phyloP scores from a whole-genome alignment of 176 grass and related monocot species.

The Oryza meyeriana region DNA sequence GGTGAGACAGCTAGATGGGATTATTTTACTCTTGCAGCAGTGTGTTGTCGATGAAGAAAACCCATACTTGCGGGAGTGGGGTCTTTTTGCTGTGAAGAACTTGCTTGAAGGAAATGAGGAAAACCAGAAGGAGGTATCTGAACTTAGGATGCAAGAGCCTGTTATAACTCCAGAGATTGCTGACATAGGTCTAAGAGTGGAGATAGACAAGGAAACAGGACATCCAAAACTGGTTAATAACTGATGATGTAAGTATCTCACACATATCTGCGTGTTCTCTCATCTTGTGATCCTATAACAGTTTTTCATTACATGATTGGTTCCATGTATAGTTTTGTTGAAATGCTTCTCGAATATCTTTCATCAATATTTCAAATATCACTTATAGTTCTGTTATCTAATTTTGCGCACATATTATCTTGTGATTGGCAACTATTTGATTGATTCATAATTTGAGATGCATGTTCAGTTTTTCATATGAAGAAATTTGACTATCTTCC shows the following conservation, averaged over 20 bases:
- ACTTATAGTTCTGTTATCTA: neutral
- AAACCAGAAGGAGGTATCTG: slow-evolving; percentile 69
- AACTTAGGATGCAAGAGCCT: slow-evolving; percentile 77
- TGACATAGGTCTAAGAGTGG: slow-evolving; percentile 66
- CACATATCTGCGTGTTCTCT: slow-evolving; percentile 3
- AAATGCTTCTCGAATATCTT: neutral
- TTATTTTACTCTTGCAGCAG: slow-evolving; percentile 78
- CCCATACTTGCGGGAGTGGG: slow-evolving; percentile 90
- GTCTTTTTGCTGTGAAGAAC: slow-evolving; percentile 67
- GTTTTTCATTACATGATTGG: neutral
- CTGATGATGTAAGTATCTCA: slow-evolving; percentile 43
- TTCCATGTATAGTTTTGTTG: neutral
- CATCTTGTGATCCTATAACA: neutral
- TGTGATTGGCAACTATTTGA: neutral
- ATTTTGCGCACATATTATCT: neutral
- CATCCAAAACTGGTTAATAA: slow-evolving; percentile 79
- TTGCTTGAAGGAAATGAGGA: slow-evolving; percentile 84
- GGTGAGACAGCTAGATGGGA: slow-evolving; percentile 55
- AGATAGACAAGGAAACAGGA: slow-evolving; percentile 70
- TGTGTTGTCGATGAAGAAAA: slow-evolving; percentile 91
- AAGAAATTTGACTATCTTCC: neutral
- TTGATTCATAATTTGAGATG: neutral
- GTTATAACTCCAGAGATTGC: slow-evolving; percentile 73
- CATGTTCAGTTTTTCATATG: neutral
- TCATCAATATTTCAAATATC: slow-evolving; percentile 2